phyloP scores from a whole-genome alignment of 192 early-diverging fungal genomes.

The Dissophora globulifera region DNA sequence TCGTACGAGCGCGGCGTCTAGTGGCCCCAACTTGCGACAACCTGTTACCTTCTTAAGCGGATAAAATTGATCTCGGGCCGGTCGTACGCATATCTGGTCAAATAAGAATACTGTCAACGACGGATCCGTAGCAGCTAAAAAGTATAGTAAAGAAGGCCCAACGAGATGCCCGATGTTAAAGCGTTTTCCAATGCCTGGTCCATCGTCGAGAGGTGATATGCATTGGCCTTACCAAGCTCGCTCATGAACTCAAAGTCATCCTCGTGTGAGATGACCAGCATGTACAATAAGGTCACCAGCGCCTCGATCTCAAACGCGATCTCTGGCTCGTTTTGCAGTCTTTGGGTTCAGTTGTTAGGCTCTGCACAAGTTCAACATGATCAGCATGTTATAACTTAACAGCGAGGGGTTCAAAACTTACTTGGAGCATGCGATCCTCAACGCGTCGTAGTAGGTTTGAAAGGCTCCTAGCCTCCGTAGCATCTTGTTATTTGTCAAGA shows the following conservation, averaged over 20 bases:
- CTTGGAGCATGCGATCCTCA: conserved; percentile 65
- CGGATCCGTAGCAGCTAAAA: conserved; percentile 52
- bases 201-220: no score
- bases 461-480: conserved; percentile 69
- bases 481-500: conserved; percentile 67
- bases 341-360: no score
- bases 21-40: no score
- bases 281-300: conserved; percentile 71
- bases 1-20: no score
- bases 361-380: no score
- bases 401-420: no score
- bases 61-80: conserved; percentile 62
- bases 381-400: not conserved
- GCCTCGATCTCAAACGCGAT: conserved; percentile 53
- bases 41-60: conserved; percentile 53
- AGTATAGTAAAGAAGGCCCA: no score
- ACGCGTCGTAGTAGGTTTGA: conserved; percentile 62
- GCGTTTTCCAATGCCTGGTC: no score
- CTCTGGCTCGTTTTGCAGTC: conserved; percentile 31
- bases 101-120: conserved; percentile 71
- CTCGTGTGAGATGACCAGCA: conserved; percentile 68
- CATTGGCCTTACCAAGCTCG: conserved; percentile 62
- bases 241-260: conserved; percentile 57
- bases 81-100: conserved; percentile 69
- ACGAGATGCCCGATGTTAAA: no score